These are phyloP conservation scores for Talaromyces trachyspermus DNA, from an alignment of 495 filamentous ascomycete species.

Conservation along the genomic window DNA sequence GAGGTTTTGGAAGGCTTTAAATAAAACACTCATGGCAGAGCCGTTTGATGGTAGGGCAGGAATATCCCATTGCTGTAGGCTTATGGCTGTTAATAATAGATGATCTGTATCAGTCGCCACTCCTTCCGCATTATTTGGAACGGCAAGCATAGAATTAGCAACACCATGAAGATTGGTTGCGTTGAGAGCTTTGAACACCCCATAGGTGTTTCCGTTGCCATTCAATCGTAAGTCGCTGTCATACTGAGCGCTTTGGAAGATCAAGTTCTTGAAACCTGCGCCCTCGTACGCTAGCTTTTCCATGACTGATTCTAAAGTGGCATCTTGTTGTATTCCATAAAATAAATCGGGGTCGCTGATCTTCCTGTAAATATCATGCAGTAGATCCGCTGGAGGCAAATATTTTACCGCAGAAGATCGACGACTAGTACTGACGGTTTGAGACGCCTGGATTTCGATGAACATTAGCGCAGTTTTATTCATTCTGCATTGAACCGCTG, in stretches of 20 bases:
- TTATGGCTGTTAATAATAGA: conserved; percentile 74
- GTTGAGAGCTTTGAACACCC: conserved; percentile 37
- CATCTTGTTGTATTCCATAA: conserved; percentile 80
- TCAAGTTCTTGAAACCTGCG: conserved; percentile 78
- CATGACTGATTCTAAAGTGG: conserved; percentile 68
- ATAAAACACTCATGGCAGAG: conserved; percentile 61
- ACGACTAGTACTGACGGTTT: conserved; percentile 48
- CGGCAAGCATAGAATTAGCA: conserved; percentile 36
- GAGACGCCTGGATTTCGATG: conserved; percentile 61
- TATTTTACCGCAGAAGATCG: conserved; percentile 57
- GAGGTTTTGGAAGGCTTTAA: conserved; percentile 71
- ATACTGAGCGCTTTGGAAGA: conserved; percentile 86
- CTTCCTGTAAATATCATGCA: conserved; percentile 77
- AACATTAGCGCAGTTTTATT: conserved; percentile 80
- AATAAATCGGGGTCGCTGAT: conserved; percentile 94
- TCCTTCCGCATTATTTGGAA: conserved; percentile 20
- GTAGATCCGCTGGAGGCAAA: conserved; percentile 53
- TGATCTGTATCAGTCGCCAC: conserved; percentile 47
- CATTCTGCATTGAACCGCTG: conserved; percentile 77
- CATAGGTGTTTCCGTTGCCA: conserved; percentile 37
- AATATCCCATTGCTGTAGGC: conserved; percentile 89
- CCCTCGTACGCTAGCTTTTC: conserved; percentile 85
- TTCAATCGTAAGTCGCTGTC: conserved; percentile 69
- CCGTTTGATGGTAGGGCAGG: conserved; percentile 56
- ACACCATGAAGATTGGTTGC: conserved; percentile 41